Base-by-base conservation (phyloP, 352 stramenopile genomes). In the Stramenopiles sp. region DNA sequence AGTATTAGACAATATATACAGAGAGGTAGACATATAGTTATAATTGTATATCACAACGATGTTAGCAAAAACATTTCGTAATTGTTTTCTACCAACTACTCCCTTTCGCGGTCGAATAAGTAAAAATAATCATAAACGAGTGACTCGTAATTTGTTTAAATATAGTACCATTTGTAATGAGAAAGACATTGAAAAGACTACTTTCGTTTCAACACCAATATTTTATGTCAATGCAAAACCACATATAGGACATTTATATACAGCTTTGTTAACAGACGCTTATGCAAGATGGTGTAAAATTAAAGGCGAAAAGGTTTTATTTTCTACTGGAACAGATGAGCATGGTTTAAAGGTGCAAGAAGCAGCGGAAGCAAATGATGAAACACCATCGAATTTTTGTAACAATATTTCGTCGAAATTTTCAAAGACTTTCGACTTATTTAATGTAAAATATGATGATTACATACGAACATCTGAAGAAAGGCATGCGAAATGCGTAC, bases 181-280 rank as follows among this genome's bases (percentile, higher is more conserved):
- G 53, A n/a, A 69, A 69, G 53, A 69, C n/a, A n/a, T n/a, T n/a
- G n/a, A n/a, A n/a, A n/a, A n/a, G n/a, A 81, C 80, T 32, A 86
- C 85, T 31, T 85, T 88, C 32, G 87, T 99, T 78, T 98, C 93
- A 78, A 99, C 96, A n/a, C 95, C 96, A 1, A 99, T 99, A 80
- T 99, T 98, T 85, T 99, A 99, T 86, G 95, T 99, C 53, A 99
- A 99, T 83, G 95, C 96, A 81, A 90, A 95, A 83, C 96, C 96
- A 30, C 96, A 99, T 86, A 97, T 99, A 77, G 96, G 96, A 63
- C 96, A 99, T 88, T 93, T 97, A 63, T 98, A 98, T 87, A 98
- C 94, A 69, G 91, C 88, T 0, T 85, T 97, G 78, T 86, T 98
- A 43, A 89, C 85, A 79, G 95, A 90, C 83, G 92, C 83, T 74